Evolutionary conservation across 768 basidiomycete species (phyloP).

Genomic region (Trichaptum fuscoviolaceum): DNA sequence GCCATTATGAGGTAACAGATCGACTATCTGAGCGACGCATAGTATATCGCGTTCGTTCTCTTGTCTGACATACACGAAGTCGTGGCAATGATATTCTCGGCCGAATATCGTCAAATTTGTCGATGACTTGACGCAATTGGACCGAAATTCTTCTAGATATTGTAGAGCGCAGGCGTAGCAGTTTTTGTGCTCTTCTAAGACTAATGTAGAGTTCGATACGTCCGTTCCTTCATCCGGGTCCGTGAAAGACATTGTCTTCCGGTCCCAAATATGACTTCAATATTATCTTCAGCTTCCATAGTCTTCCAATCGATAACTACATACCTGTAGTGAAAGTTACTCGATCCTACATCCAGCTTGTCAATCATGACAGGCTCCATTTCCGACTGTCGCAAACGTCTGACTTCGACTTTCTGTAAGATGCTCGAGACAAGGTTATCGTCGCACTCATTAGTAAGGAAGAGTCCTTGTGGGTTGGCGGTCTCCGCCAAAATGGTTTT

Average conservation of each 20-base stretch:
- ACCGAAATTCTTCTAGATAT: conserved; percentile 21
- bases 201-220: conserved; percentile 20
- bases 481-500: conserved; percentile 64
- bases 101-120: conserved; percentile 38
- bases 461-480: conserved; percentile 57
- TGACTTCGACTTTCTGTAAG: conserved; percentile 51
- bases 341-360: not conserved
- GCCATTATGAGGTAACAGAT: conserved; percentile 25
- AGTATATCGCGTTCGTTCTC: conserved; percentile 29
- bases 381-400: conserved; percentile 33
- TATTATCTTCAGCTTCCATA: conserved; percentile 1
- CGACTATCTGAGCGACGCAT: conserved; percentile 51
- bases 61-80: conserved; percentile 55
- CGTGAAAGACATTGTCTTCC: conserved; percentile 39
- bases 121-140: conserved; percentile 22
- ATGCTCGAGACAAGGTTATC: conserved; percentile 52
- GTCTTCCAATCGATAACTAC: conserved; percentile 11
- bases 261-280: conserved; percentile 48
- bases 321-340: conserved; percentile 55
- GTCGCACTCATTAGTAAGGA: conserved; percentile 50
- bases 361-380: conserved; percentile 31
- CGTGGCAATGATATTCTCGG: conserved; percentile 47
- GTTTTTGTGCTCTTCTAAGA: conserved; percentile 26
- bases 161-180: conserved; percentile 49
- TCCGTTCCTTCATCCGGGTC: conserved; percentile 33